Base-by-base conservation (phyloP, 768 basidiomycete species). In the Polyporus arcularius region DNA sequence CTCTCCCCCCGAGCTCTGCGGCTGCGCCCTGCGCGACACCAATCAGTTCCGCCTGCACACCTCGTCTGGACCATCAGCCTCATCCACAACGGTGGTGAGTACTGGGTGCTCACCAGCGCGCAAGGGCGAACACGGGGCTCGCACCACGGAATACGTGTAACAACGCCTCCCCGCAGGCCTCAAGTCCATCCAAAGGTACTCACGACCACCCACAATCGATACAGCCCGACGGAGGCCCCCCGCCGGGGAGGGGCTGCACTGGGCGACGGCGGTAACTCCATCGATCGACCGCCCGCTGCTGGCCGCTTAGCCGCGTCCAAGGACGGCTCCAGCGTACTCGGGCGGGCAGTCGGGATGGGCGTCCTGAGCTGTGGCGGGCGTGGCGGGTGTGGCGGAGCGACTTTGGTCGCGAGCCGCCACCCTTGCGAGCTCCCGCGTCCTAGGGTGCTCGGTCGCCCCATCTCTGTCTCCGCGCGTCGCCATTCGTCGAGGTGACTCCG, bases 401-500 rank as follows among this genome's bases (percentile, higher is more conserved):
- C 21, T 16, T 8, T 48, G 46, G 18, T 28, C 46, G 21, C 46
- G 21, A 46, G 21, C 46, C 46, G 26, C 46, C 46, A 14, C 46
- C 18, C 21, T 48, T 15, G 18, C 26, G 11, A 26, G 46, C 21
- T 12, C 46, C 12, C 26, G 26, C 28, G 21, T 26, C 12, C 12
- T 48, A 46, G 58, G 58, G 46, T 40, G 42, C n/a, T 1, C 35
- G 35, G 35, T 11, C 35, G 35, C 11, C 35, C 35, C 26, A 41
- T 59, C 58, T 51, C 52, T 28, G 26, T 30, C n/a, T 9, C 58
- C 42, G 51, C 51, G 21, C 16, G 16, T 51, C 45, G 43, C 43
- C 38, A 59, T 59, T 59, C 58, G 58, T 45, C n/a, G 12, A 16
- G 51, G 45, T 46, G 32, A 43, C 14, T 35, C 42, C 26, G 32